These are phyloP conservation scores for Xylaria cubensis DNA, from an alignment of 495 filamentous ascomycete genomes.

Conservation along the genomic window DNA sequence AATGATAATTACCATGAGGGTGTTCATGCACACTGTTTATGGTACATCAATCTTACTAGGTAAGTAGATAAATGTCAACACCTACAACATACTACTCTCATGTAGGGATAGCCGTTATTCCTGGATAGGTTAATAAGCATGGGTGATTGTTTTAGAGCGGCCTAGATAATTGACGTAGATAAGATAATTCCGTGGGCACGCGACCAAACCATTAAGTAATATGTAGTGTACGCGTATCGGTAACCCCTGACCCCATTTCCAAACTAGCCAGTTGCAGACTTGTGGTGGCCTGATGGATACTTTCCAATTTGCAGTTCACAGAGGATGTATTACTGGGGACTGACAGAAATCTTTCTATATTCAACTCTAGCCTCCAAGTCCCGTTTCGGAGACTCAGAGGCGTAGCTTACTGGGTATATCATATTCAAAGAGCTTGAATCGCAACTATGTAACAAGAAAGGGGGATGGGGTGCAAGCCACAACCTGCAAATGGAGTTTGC, in stretches of 20 bases:
- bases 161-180: neutral
- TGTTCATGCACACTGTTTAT: neutral
- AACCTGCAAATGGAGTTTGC: neutral
- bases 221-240: neutral
- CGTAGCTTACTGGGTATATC: slow-evolving; percentile 3
- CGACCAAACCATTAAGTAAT: no score
- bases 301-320: neutral
- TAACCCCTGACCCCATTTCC: neutral
- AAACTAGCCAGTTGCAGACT: neutral
- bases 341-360: neutral
- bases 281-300: neutral
- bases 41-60: neutral
- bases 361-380: neutral
- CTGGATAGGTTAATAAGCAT: neutral
- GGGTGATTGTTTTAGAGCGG: neutral
- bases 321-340: neutral
- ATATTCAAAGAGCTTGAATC: slow-evolving; percentile 1
- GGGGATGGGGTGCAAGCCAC: neutral
- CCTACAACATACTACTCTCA: neutral
- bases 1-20: neutral
- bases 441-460: neutral
- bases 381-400: neutral
- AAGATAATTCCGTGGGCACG: neutral
- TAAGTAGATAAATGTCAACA: neutral
- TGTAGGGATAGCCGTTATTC: neutral